Percentiles rank a stretch among this genome's conserved stretches.
Evolutionary conservation across 2,329 filamentous ascomycete species (phyloP).

Genomic region (Xylaria sp.): DNA sequence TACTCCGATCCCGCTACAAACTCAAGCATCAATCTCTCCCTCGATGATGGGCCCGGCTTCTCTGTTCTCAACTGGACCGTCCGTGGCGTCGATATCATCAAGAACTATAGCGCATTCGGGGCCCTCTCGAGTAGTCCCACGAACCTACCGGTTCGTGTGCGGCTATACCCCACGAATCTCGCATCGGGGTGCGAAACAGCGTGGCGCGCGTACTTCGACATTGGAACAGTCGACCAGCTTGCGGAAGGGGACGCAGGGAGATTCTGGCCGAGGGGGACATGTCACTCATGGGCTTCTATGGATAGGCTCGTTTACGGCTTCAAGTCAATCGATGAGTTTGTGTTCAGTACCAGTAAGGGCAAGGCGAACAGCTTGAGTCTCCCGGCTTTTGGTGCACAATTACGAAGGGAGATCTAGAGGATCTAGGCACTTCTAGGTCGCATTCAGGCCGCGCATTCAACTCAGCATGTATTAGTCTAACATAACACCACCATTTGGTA

Average conservation of each 20-base stretch:
- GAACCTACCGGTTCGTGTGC: constrained; percentile 26
- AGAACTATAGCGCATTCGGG: constrained; percentile 39
- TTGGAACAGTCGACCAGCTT: constrained; percentile 30
- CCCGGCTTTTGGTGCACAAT: constrained; percentile 28
- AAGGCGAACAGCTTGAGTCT: constrained; percentile 28
- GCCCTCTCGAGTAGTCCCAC: constrained; percentile 27
- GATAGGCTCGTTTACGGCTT: constrained; percentile 39
- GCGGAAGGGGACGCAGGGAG: constrained; percentile 29
- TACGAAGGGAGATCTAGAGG: constrained; percentile 23
- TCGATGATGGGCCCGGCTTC: constrained; percentile 49
- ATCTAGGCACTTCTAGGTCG: no score
- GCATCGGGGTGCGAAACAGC: constrained; percentile 16
- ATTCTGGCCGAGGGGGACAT: constrained; percentile 36
- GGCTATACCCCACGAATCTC: constrained; percentile 37
- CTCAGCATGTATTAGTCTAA: no score
- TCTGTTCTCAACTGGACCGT: constrained; percentile 47
- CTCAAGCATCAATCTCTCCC: constrained; percentile 46
- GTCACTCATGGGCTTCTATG: constrained; percentile 36
- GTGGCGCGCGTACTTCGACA: constrained; percentile 36
- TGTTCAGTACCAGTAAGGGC: constrained; percentile 27
- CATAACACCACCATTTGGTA: no score
- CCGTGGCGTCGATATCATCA: constrained; percentile 48
- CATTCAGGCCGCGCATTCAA: no score
- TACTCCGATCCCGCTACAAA: constrained; percentile 47
- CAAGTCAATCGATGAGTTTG: constrained; percentile 37